A percentile compares a stretch with the other conserved stretches of the same genome.
phyloP scores from a whole-genome alignment of 768 basidiomycete genomes.

The Sarcodon sp. region DNA sequence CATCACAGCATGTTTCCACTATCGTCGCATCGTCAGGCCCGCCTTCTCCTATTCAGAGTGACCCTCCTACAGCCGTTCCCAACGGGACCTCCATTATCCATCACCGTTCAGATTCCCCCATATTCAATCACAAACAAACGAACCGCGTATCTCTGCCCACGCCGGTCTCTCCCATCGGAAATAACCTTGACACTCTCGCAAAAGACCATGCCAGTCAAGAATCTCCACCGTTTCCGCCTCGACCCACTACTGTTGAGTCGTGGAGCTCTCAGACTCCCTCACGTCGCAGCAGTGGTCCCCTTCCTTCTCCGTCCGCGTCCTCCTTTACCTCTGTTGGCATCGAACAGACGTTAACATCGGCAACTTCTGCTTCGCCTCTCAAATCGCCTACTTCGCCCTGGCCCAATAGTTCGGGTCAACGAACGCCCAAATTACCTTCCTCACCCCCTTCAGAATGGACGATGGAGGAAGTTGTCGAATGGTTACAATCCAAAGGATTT shows the following conservation, averaged over 20 bases:
- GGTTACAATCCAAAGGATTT: constrained; percentile 78
- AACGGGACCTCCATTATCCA: not conserved
- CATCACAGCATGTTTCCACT: not conserved
- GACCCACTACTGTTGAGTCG: constrained; percentile 1
- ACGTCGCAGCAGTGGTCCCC: constrained; percentile 10
- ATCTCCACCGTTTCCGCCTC: not conserved
- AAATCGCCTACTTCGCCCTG: constrained; percentile 1
- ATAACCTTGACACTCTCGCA: no score
- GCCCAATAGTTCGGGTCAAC: not conserved
- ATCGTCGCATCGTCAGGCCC: not conserved
- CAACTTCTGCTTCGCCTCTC: constrained; percentile 5
- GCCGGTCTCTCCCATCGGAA: no score
- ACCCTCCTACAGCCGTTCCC: not conserved
- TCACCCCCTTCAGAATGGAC: constrained; percentile 63
- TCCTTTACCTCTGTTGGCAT: constrained; percentile 14
- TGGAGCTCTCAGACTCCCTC: not conserved
- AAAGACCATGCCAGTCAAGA: not conserved
- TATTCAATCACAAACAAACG: no score
- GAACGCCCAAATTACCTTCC: not conserved
- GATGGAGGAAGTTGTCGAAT: constrained; percentile 81
- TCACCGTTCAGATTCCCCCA: no score
- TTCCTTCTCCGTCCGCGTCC: constrained; percentile 13
- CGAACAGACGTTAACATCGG: constrained; percentile 7
- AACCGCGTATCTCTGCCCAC: no score
- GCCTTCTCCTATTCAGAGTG: not conserved